These are phyloP conservation scores for Cercospora nicotianae DNA, from an alignment of 2,329 filamentous ascomycete genomes.

Conservation along the genomic window DNA sequence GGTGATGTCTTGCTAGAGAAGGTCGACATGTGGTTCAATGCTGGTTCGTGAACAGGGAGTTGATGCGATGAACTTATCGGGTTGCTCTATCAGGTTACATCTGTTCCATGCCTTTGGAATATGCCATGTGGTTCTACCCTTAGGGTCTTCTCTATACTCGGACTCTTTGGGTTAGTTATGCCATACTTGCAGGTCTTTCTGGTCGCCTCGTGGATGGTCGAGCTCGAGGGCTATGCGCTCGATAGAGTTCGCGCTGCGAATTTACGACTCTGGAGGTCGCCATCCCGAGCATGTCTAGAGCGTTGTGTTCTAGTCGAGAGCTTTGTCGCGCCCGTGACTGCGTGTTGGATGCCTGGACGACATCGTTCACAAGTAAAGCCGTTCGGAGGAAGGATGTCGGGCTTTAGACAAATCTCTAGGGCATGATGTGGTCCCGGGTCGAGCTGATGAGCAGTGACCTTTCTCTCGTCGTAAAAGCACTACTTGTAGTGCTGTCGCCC, in stretches of 20 bases:
- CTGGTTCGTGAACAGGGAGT: neutral
- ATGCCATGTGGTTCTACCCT: neutral
- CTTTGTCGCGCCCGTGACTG: too few species aligned
- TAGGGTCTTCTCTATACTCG: too few species aligned
- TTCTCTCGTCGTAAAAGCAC: neutral
- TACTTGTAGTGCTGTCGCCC: neutral
- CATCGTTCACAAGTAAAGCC: neutral
- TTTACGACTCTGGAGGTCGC: neutral
- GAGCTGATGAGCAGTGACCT: neutral
- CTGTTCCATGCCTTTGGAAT: too few species aligned
- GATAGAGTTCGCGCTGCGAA: neutral
- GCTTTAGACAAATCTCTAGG: neutral
- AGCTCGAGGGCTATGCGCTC: neutral
- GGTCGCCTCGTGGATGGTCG: neutral
- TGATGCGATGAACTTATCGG: neutral
- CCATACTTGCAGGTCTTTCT: neutral
- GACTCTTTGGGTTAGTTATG: too few species aligned
- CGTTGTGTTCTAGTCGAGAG: too few species aligned
- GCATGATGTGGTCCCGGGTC: neutral
- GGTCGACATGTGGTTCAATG: neutral
- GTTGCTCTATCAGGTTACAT: neutral
- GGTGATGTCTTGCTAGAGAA: neutral
- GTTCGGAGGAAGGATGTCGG: neutral
- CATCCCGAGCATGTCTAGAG: too few species aligned
- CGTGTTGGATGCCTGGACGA: too few species aligned